These are phyloP conservation scores for Domatiomyces globalis DNA, from an alignment of 2,329 filamentous ascomycete genomes.

Conservation along the genomic window DNA sequence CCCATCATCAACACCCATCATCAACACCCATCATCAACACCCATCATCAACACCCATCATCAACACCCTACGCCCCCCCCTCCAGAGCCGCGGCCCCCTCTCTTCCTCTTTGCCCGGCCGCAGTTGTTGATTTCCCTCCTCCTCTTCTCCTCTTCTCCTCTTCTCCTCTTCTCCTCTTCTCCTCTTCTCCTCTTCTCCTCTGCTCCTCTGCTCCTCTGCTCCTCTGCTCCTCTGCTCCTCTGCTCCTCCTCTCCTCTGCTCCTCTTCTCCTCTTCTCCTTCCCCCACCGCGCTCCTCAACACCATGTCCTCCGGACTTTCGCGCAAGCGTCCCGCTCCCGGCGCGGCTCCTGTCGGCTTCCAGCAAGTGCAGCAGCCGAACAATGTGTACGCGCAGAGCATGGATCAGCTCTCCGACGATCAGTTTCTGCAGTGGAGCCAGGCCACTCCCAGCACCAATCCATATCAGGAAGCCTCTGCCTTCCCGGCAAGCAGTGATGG, in stretches of 20 bases:
- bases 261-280: background rate
- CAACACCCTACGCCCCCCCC: no score
- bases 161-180: background rate
- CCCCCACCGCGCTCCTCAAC: no score
- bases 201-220: background rate
- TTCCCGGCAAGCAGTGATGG: conserved; percentile 30
- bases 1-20: no score
- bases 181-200: no score
- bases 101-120: background rate
- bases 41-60: no score
- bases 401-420: conserved; percentile 34
- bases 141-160: background rate
- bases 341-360: conserved; percentile 47
- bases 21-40: no score
- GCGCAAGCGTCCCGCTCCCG: conserved; percentile 62
- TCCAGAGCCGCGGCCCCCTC: background rate
- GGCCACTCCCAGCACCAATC: conserved; percentile 24
- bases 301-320: conserved; percentile 21
- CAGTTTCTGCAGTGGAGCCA: conserved; percentile 44
- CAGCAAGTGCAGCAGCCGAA: conserved; percentile 36
- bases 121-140: background rate
- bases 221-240: background rate
- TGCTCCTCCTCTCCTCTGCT: background rate
- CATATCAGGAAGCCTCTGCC: background rate
- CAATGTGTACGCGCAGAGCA: conserved; percentile 27